Base-by-base conservation (phyloP, 345 rosid genomes). In the Syzygium aromaticum region DNA sequence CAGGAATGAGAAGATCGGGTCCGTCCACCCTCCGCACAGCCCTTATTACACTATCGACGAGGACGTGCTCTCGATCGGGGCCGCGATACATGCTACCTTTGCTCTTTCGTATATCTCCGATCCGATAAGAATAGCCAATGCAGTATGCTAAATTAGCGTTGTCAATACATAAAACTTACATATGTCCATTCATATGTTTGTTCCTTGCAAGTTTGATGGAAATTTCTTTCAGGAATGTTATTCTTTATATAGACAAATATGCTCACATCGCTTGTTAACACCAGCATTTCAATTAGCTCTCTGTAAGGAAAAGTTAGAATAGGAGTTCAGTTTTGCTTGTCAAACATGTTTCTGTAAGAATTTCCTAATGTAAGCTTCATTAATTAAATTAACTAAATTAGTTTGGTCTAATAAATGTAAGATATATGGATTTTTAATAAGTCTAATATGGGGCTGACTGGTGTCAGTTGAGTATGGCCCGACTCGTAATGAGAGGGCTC, bases 11-110 rank as follows among this genome's bases (percentile, higher is more conserved):
- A 90, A 61, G 54, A 30, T 51, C 1, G 97, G 95, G 77, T 87
- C 90, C 0, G 52, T 86, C 23, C 61, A 93, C 73, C 90, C 88
- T 17, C 91, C 94, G 0, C 97, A 94, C 84, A 93, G 94, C 90
- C 94, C 97, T 85, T 87, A 93, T 84, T 94, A 83, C 85, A 67
- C 87, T 46, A 52, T 95, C 15, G 95, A 95, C 52, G 95, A 94
- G 92, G 92, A 93, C 77, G 95, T 90, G 80, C 89, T 95, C 51
- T 92, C 94, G 2, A 53, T 90, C 8, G 97, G 95, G 4, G 95
- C 95, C 11, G 91, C 93, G n/a, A 88, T 93, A 49, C 91, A 94
- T 63, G 95, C 93, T 1, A 64, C 88, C 2, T 93, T 92, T 89
- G 97, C 95, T 22, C 91, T 86, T 87, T 91, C 93, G 0, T 94